Evolutionary conservation across 2,329 filamentous ascomycete genomes (phyloP), one percentile per base, ranked within the genome.

Genomic region (Mycosphaerelloides madeirae): DNA sequence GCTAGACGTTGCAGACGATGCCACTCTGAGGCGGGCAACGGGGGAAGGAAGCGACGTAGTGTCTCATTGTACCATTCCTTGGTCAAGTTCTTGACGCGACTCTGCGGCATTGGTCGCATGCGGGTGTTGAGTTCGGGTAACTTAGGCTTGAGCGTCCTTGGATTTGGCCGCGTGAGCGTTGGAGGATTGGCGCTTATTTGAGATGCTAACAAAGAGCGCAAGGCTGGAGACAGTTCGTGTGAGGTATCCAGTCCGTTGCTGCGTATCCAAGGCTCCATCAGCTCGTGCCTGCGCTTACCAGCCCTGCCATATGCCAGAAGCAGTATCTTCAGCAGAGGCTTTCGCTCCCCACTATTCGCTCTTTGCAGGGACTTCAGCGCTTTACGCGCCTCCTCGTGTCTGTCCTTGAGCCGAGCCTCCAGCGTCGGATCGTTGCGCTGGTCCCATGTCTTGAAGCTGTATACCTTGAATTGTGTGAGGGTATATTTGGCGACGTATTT

Each of bases 241-340:
- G 15, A 13, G 5, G 33, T 12, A 5, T 13, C 34, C 5, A 25
- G 9, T 25, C 9, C 22, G 6, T 25, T 15, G 6, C 6, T 19
- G 12, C 14, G 33, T 7, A 35, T 35, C 33, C 13, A 35, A 6
- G 54, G 53, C 35, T 32, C 11, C 46, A 79, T 42, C 25, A 83
- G 59, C 8, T 73, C 63, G 46, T 73, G 66, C 53, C 76, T 70
- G 25, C 76, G 67, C 50, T 64, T 70, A 7, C 80, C 80, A 25
- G 66, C 68, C 40, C 80, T 73, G 12, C 78, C 80, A 55, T 83
- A 83, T 12, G 79, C 70, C 46, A 73, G 61, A 25, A 70, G 62
- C 15, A 84, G 63, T 9, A 81, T 66, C 43, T 72, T 76, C 34
- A 74, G 65, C 14, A 83, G 60, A 12, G 72, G 68, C 12, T 62